phyloP scores from a whole-genome alignment of 345 rosid species.

The Syzygium aqueum region DNA sequence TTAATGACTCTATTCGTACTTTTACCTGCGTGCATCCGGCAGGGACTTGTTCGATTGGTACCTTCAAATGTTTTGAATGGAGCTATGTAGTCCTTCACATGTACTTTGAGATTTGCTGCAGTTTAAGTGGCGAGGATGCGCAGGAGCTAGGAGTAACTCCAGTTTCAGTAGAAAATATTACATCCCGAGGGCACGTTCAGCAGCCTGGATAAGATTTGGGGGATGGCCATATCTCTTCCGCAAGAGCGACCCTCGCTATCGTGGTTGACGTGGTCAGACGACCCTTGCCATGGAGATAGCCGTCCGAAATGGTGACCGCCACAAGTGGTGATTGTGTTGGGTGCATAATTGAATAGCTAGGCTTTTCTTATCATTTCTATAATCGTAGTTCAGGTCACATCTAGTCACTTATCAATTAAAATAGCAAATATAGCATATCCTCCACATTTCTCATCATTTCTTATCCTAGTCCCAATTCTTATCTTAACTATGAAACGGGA shows the following conservation, averaged over 20 bases:
- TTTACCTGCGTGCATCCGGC: no score
- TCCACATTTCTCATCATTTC: rapidly evolving
- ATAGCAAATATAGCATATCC: rapidly evolving
- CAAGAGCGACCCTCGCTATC: neutral
- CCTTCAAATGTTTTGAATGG: neutral
- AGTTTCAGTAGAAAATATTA: neutral
- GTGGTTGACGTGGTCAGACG: neutral
- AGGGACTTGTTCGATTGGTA: neutral
- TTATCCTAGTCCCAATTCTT: rapidly evolving
- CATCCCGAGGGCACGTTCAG: neutral
- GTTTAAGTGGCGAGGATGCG: neutral
- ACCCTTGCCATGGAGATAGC: neutral
- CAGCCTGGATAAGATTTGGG: neutral
- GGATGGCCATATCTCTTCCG: neutral
- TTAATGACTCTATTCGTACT: neutral
- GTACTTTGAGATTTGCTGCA: neutral
- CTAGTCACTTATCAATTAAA: neutral
- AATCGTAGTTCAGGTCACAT: no score
- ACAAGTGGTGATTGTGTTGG: rapidly evolving
- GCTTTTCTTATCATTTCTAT: no score
- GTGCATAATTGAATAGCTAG: neutral
- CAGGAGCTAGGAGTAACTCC: neutral
- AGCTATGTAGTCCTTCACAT: neutral
- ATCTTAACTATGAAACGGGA: rapidly evolving
- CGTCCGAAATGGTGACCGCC: neutral